Evolutionary conservation across 2,329 filamentous ascomycete genomes (phyloP), one percentile per base, ranked within the genome.

Genomic region (Aspergillus intermedius): DNA sequence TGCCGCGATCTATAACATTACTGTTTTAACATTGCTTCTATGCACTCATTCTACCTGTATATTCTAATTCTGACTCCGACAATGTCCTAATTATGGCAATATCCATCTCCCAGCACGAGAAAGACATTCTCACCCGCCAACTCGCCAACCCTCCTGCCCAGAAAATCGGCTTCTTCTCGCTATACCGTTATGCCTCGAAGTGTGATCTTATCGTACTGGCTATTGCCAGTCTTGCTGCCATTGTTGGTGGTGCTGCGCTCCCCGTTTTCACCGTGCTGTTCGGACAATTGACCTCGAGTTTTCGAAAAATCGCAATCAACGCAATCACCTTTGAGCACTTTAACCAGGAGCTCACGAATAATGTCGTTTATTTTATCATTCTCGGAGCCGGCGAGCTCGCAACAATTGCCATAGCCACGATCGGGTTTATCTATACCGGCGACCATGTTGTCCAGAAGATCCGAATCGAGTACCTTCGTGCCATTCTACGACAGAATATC

Each of bases 351-450:
- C 73, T 93, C 58, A 70, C 71, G 10, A 72, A 74, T 32, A 77
- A 84, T 58, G 84, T 88, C 13, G 71, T 91, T 37, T 93, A 93
- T 69, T 91, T 93, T 55, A 72, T 94, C 37, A 94, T 94, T 64
- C 77, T 94, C 30, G 88, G 79, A 35, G 80, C 93, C 50, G 88
- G 77, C 54, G 84, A 88, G 63, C 93, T 91, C 55, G 66, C 87
- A 25, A 81, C 82, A 7, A 78, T 83, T 40, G 91, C 91, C 67
- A 73, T 93, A 45, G 77, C 81, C 7, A 95, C 89, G 0, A 83
- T 93, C 13, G 87, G 87, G 35, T 95, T 93, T 71, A 93, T 95
- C 58, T 95, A 88, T 60, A 84, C 82, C 0, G 87, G 87, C 47
- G 87, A 90, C 66, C 83, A 88, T 61, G 83, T 90, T 61, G 82